Base-by-base conservation (phyloP, 73 alveolate species). In the Symbiodinium natans region DNA sequence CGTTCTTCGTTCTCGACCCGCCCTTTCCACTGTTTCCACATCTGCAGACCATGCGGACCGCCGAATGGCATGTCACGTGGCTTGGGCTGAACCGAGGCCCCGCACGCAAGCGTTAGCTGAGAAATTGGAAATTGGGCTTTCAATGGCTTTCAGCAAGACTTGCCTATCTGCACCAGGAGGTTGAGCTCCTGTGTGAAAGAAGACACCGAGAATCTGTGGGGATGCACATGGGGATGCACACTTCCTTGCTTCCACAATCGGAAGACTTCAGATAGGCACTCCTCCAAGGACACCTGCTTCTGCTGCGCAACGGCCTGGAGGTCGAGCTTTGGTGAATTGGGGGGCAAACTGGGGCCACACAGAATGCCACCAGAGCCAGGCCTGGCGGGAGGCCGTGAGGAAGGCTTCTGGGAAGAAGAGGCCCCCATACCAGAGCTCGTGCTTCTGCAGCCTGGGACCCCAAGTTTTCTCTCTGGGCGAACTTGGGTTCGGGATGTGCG, bases 351-450 rank as follows among this genome's bases (percentile, higher is more conserved):
- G n/a, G n/a, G n/a, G n/a, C n/a, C n/a, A n/a, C n/a, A n/a, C n/a
- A n/a, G n/a, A 25, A 68, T 52, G 41, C 36, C 41, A 3, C 36
- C 82, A 29, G 38, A 68, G 38, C 27, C 99, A 99, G 92, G 99
- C 99, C 99, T 99, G 99, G 95, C 99, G 99, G 3, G 99, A 99
- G 46, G 99, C 99, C 19, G 99, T 99, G 82, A 99, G 86, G 99
- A 99, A 99, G 31, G 99, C 99, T 99, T 99, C 99, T 4, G 99
- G 99, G 99, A 99, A 99, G 98, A 99, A 99, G 59, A 99, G 94
- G 54, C 99, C 99, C 43, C 99, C 99, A 86, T 99, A 83, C 99
- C 99, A 99, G 4, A 99, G 99, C 29, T 99, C 99, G 13, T 85
- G 92, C 92, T 77, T 68, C 54, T 99, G 99, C 82, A 97, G 80